Conservation (phyloP, 306 rosid species). For the Sesbania bispinosa region DNA sequence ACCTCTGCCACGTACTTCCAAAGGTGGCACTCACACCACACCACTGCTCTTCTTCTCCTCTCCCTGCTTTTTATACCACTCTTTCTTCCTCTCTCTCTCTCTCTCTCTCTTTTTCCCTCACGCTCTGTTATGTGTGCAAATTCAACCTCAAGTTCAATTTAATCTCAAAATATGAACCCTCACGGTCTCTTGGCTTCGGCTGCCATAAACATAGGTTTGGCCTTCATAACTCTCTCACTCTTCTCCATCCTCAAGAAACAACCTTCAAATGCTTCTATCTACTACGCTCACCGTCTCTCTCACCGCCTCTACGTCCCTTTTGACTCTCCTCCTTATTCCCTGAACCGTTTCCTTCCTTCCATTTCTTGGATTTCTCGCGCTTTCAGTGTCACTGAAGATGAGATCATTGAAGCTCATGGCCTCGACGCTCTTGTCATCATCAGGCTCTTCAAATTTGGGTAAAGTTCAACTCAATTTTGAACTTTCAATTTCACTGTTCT, state of each 20-base stretch:
- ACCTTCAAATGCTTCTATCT: constrained; percentile 59
- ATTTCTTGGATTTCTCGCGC: constrained; percentile 66
- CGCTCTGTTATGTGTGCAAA: not conserved
- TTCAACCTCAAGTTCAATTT: not conserved
- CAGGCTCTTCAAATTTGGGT: constrained; percentile 87
- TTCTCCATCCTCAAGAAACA: constrained; percentile 82
- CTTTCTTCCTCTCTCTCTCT: not conserved
- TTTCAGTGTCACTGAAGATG: constrained; percentile 51
- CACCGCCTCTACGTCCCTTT: constrained; percentile 23
- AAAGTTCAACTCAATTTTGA: not conserved
- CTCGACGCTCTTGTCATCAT: constrained; percentile 80
- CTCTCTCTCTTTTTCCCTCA: too few relatives aligned
- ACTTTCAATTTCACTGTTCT: not conserved
- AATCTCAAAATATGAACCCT: constrained; percentile 46
- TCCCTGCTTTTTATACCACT: not conserved
- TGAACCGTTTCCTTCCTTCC: constrained; percentile 60
- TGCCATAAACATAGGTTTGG: constrained; percentile 71
- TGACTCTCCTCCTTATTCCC: constrained; percentile 8
- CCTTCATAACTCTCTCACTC: constrained; percentile 61
- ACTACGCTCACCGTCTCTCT: constrained; percentile 70
- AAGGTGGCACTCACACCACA: constrained; percentile 17
- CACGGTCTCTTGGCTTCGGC: constrained; percentile 79
- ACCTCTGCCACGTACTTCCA: constrained; percentile 42
- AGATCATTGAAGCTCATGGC: constrained; percentile 54
- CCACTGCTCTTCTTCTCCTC: not conserved